phyloP scores from a whole-genome alignment of 2,329 filamentous ascomycete species.

The Fusarium sp. region DNA sequence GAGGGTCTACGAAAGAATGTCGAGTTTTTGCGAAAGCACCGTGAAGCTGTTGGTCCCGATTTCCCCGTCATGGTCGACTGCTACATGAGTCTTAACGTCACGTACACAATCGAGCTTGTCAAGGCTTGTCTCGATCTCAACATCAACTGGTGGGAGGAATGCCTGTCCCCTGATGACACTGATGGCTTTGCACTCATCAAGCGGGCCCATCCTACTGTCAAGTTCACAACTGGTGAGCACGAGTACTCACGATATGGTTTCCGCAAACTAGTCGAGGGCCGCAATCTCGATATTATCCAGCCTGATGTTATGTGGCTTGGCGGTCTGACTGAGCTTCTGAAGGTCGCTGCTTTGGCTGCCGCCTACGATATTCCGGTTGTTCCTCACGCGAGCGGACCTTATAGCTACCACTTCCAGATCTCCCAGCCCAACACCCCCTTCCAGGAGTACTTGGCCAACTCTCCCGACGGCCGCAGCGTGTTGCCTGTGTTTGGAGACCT shows the following conservation, averaged over 20 bases:
- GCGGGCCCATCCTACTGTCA: conserved; percentile 85
- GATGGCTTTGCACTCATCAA: conserved; percentile 92
- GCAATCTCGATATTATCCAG: conserved; percentile 93
- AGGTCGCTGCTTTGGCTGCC: conserved; percentile 85
- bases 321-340: conserved; percentile 89
- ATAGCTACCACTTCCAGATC: conserved; percentile 95
- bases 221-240: conserved; percentile 96
- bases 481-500: conserved; percentile 91
- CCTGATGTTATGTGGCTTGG: conserved; percentile 98
- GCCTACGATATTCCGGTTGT: conserved; percentile 96
- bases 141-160: conserved; percentile 99
- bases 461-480: conserved; percentile 87
- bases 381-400: conserved; percentile 91
- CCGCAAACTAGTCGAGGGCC: conserved; percentile 89
- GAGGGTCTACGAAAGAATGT: conserved; percentile 87
- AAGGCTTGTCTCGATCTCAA: conserved; percentile 83
- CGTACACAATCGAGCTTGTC: conserved; percentile 91
- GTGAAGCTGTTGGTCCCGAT: conserved; percentile 84
- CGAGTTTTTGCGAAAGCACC: conserved; percentile 85
- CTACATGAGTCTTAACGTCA: conserved; percentile 94
- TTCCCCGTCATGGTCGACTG: conserved; percentile 96
- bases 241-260: conserved; percentile 95
- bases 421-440: conserved; percentile 93
- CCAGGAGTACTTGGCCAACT: conserved; percentile 96
- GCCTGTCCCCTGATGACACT: conserved; percentile 87